Percentiles rank a stretch among this genome's conserved stretches.
Evolutionary conservation across 768 basidiomycete genomes (phyloP).

Genomic region (Phylloporus rhodoxanthus): DNA sequence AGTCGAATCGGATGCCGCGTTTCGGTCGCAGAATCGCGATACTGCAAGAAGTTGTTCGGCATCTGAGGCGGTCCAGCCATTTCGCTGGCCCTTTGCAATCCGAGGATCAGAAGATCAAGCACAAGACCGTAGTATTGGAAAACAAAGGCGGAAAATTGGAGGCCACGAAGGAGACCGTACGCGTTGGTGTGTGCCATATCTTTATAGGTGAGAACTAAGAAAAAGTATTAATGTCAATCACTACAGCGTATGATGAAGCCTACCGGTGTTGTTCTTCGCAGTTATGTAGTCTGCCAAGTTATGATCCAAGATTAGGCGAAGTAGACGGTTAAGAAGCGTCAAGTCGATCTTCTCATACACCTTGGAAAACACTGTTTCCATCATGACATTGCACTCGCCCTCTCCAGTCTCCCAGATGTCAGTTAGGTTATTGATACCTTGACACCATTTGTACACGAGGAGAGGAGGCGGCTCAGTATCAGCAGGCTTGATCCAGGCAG

Average conservation of each 20-base stretch:
- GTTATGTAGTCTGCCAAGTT: slow-evolving; percentile 99
- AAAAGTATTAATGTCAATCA: slow-evolving; percentile 1
- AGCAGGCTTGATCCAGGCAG: slow-evolving; percentile 98
- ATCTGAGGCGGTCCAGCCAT: slow-evolving; percentile 97
- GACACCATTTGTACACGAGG: slow-evolving; percentile 99
- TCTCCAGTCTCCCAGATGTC: slow-evolving; percentile 99
- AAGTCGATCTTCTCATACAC: slow-evolving; percentile 99
- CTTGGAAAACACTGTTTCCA: slow-evolving; percentile 97
- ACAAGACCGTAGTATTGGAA: slow-evolving; percentile 99
- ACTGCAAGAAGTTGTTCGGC: slow-evolving; percentile 98
- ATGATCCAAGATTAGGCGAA: slow-evolving; percentile 96
- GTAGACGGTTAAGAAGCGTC: slow-evolving; percentile 89
- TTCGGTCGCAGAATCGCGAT: slow-evolving; percentile 90
- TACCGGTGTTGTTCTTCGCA: slow-evolving; percentile 92
- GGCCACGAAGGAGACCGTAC: slow-evolving; percentile 92
- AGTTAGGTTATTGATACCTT: slow-evolving; percentile 97
- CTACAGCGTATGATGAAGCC: slow-evolving; percentile 8
- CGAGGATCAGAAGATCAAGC: slow-evolving; percentile 90
- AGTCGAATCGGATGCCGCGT: slow-evolving; percentile 96
- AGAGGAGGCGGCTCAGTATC: slow-evolving; percentile 96
- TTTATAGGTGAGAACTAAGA: slow-evolving; percentile 77
- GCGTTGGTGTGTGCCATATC: slow-evolving; percentile 99
- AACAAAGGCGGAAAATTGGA: slow-evolving; percentile 98
- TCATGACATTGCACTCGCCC: slow-evolving; percentile 96
- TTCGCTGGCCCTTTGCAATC: slow-evolving; percentile 96